phyloP scores from a whole-genome alignment of 2,329 filamentous ascomycete genomes.

The Parastagonospora avenae region DNA sequence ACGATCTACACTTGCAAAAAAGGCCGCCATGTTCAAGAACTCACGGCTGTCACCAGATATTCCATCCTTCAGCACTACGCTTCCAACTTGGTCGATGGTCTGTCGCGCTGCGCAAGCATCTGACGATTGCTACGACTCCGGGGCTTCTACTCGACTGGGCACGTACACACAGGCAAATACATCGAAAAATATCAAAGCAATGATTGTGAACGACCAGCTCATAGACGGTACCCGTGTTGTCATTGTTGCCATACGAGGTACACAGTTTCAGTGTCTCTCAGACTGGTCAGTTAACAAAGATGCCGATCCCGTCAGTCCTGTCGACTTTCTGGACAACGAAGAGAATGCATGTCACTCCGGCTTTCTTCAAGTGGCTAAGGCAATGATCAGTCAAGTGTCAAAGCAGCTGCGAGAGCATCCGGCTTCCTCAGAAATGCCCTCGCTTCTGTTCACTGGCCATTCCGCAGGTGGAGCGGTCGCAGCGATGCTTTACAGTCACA shows the following conservation, averaged over 20 bases:
- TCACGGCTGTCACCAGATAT: slow-evolving; percentile 2
- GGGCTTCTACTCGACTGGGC: slow-evolving; percentile 2
- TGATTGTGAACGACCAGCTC: slow-evolving; percentile 9
- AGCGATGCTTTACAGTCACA: slow-evolving; percentile 74
- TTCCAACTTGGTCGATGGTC: slow-evolving; percentile 9
- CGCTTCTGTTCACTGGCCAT: slow-evolving; percentile 77
- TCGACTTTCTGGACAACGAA: slow-evolving; percentile 60
- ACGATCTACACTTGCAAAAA: slow-evolving; percentile 3
- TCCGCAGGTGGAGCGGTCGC: slow-evolving; percentile 81
- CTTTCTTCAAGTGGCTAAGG: slow-evolving; percentile 72
- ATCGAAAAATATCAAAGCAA: slow-evolving; percentile 8
- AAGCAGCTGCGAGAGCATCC: slow-evolving; percentile 69
- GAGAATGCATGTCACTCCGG: slow-evolving; percentile 78
- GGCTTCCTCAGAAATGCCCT: slow-evolving; percentile 63
- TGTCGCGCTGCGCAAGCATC: slow-evolving; percentile 9
- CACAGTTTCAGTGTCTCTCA: slow-evolving; percentile 3
- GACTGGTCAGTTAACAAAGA: slow-evolving; percentile 9
- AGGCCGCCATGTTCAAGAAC: slow-evolving; percentile 7
- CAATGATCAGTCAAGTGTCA: slow-evolving; percentile 73
- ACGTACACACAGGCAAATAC: slow-evolving; percentile 9
- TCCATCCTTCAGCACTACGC: slow-evolving; percentile 2
- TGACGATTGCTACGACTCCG: slow-evolving; percentile 7
- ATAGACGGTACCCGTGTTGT: slow-evolving; percentile 5
- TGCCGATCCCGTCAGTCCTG: slow-evolving; percentile 2
- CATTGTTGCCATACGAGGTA: slow-evolving; percentile 7